These are phyloP conservation scores for Panicum miliaceum DNA, from an alignment of 176 grass and related monocot genomes.

Conservation along the genomic window DNA sequence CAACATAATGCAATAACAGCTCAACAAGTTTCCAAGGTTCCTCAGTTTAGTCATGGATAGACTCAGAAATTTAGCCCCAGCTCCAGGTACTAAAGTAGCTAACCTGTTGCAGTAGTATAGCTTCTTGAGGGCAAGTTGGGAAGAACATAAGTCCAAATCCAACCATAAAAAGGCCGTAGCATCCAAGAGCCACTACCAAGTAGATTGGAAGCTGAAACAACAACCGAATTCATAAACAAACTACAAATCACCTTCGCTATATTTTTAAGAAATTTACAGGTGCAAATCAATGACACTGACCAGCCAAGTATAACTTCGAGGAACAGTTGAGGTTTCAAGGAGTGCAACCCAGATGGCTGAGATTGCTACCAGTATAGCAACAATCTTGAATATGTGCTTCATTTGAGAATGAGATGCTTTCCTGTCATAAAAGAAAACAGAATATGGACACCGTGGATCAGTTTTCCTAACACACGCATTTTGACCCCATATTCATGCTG, in stretches of 20 bases:
- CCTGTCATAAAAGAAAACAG: constrained; percentile 21
- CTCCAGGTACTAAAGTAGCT: not conserved
- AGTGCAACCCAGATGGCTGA: constrained; percentile 66
- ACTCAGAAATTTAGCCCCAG: not conserved
- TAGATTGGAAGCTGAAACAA: constrained; percentile 84
- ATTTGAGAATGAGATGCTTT: not conserved
- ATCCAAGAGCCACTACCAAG: constrained; percentile 74
- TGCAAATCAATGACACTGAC: constrained; percentile 49
- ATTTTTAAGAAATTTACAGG: constrained; percentile 11
- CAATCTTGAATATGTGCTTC: constrained; percentile 68
- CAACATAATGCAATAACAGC: not conserved
- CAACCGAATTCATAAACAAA: not conserved
- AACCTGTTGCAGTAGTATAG: constrained; percentile 81
- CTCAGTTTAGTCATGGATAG: not conserved
- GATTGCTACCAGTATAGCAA: constrained; percentile 58
- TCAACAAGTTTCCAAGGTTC: constrained; percentile 24
- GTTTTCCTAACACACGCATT: not conserved
- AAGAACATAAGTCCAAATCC: constrained; percentile 92
- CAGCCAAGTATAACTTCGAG: constrained; percentile 79
- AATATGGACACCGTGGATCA: not conserved
- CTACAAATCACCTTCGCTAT: not conserved
- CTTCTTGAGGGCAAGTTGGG: constrained; percentile 88
- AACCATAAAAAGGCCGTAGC: constrained; percentile 96
- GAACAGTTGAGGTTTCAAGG: constrained; percentile 64
- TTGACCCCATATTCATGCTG: not conserved